phyloP scores from a whole-genome alignment of 2,329 filamentous ascomycete species.

The Aspergillus oerlinghausenensis region DNA sequence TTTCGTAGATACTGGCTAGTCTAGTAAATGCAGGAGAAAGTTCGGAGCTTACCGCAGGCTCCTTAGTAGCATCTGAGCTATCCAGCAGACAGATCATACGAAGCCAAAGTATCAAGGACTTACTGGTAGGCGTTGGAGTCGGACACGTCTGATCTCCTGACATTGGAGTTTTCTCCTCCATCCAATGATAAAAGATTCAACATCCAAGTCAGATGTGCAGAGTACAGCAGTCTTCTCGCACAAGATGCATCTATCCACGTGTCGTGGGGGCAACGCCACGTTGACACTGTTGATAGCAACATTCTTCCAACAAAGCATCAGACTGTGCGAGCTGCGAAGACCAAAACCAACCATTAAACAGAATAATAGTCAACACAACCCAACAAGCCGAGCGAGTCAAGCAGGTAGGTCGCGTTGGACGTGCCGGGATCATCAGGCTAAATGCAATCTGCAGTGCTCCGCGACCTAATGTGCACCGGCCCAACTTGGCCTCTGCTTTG shows the following conservation, averaged over 20 bases:
- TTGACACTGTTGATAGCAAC: neutral
- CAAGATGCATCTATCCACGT: neutral
- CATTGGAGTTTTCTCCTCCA: neutral
- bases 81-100: neutral
- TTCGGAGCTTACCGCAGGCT: too few relatives aligned
- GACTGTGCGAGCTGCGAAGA: neutral
- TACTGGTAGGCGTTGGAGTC: neutral
- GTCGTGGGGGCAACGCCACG: neutral
- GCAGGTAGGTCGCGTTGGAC: neutral
- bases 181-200: neutral
- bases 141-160: neutral
- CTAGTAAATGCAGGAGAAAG: neutral
- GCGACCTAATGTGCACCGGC: neutral
- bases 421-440: neutral
- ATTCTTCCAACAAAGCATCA: neutral
- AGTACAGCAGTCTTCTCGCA: neutral
- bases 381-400: neutral
- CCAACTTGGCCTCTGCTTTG: neutral
- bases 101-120: neutral
- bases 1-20: neutral
- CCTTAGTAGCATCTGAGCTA: neutral
- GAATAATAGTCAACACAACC: neutral
- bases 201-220: neutral
- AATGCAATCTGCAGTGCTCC: neutral
- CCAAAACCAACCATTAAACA: neutral